A percentile compares a stretch with the other conserved stretches of the same genome.
These are phyloP conservation scores for Pseudogymnoascus sp. DNA, from an alignment of 2,329 filamentous ascomycete species.

Conservation along the genomic window DNA sequence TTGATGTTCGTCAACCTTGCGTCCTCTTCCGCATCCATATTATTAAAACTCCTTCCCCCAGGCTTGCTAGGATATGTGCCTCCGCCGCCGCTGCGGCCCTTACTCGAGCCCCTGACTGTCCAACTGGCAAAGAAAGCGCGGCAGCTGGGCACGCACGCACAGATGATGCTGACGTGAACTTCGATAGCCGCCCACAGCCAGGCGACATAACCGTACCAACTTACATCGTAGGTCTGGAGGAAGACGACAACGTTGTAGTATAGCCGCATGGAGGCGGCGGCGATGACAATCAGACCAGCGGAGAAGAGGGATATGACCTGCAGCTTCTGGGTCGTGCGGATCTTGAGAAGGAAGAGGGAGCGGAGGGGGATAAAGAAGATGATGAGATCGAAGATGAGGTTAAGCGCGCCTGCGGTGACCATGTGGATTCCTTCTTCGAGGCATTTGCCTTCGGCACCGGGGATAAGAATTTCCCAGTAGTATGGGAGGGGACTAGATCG, in stretches of 20 bases:
- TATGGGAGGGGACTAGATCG: not conserved
- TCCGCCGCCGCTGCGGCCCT: not conserved
- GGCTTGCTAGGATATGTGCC: not conserved
- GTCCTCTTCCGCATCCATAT: not conserved
- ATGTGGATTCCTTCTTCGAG: not conserved
- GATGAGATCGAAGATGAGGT: not conserved
- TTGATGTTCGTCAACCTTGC: not conserved
- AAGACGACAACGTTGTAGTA: conserved; percentile 7
- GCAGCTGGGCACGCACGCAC: conserved; percentile 4
- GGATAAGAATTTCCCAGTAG: not conserved
- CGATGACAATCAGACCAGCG: not conserved
- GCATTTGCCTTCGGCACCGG: not conserved
- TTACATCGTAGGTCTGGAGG: not conserved
- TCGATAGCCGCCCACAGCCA: not conserved
- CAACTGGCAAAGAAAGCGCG: conserved; percentile 2
- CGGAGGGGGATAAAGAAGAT: conserved; percentile 5
- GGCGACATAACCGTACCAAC: not conserved
- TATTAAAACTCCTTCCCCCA: not conserved
- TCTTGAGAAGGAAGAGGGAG: conserved; percentile 2
- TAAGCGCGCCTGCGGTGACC: not conserved
- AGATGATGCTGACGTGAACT: not conserved
- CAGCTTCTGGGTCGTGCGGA: conserved; percentile 7
- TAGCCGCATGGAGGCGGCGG: not conserved
- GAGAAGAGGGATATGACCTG: conserved; percentile 4
- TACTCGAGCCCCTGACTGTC: conserved; percentile 4